Conservation (phyloP, 148 eudicot species). For the Fagopyrum tataricum region DNA sequence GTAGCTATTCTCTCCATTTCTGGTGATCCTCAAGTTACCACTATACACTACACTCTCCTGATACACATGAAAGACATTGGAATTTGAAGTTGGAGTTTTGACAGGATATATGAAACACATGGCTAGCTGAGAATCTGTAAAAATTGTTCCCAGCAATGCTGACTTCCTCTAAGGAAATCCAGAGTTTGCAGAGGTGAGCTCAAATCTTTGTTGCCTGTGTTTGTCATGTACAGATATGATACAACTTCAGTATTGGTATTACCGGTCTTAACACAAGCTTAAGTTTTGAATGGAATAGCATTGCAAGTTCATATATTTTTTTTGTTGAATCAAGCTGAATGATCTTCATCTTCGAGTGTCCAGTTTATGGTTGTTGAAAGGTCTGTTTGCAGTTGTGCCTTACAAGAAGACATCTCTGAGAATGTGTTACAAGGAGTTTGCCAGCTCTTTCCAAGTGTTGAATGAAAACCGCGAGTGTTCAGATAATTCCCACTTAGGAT, state of each 20-base stretch:
- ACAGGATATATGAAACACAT: neutral
- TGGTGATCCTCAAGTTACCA: slow-evolving; percentile 1
- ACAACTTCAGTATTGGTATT: neutral
- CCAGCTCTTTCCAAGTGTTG: too few relatives aligned
- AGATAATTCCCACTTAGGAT: too few relatives aligned
- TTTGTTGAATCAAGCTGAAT: neutral
- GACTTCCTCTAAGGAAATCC: neutral
- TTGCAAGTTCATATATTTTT: neutral
- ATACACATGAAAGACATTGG: neutral
- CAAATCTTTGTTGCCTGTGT: too few relatives aligned
- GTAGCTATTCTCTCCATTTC: neutral
- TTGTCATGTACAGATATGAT: too few relatives aligned
- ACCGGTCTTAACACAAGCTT: neutral
- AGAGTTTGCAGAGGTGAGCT: neutral
- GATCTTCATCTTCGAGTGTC: neutral
- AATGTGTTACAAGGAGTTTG: too few relatives aligned
- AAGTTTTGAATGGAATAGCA: neutral
- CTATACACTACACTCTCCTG: neutral
- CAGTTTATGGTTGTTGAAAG: neutral
- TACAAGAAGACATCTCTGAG: neutral
- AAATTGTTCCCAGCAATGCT: neutral
- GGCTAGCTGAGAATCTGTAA: neutral
- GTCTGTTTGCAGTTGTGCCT: neutral
- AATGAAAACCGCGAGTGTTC: too few relatives aligned
- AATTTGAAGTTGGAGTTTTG: neutral